Evolutionary conservation across 495 filamentous ascomycete species (phyloP).

Genomic region (Xylaria acuta): DNA sequence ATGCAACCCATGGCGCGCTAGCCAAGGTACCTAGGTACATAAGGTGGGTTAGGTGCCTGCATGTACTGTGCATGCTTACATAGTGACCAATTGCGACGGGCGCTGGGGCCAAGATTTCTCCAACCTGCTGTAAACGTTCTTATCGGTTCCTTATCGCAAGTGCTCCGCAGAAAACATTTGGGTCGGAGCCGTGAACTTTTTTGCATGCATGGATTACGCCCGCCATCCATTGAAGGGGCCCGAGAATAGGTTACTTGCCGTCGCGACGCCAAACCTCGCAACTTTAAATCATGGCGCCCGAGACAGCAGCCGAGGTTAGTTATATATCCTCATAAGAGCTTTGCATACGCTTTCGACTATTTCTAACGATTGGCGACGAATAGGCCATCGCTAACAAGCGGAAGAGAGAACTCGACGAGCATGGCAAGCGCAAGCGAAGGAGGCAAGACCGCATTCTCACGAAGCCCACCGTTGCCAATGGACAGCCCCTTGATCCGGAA

Average conservation of each 20-base stretch:
- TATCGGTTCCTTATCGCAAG: slow-evolving; percentile 36
- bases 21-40: not conserved
- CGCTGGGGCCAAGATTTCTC: not conserved
- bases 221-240: slow-evolving; percentile 3
- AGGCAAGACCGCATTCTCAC: slow-evolving; percentile 19
- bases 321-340: not conserved
- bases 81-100: not conserved
- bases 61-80: too few relatives aligned
- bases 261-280: slow-evolving; percentile 22
- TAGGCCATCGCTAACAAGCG: slow-evolving; percentile 32
- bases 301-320: slow-evolving; percentile 17
- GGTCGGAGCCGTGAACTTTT: slow-evolving; percentile 27
- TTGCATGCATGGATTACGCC: slow-evolving; percentile 11
- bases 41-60: not conserved
- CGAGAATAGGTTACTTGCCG: not conserved
- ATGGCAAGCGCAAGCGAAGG: slow-evolving; percentile 34
- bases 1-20: slow-evolving; percentile 9
- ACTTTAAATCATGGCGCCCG: slow-evolving; percentile 17
- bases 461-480: slow-evolving; percentile 17
- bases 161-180: slow-evolving; percentile 25
- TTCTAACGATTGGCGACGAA: slow-evolving; percentile 10
- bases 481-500: not conserved
- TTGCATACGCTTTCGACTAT: not conserved
- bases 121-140: slow-evolving; percentile 24
- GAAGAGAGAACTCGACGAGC: slow-evolving; percentile 35